Conservation (phyloP, 1,284 basidiomycete species). For the Naganishia cerealis region DNA sequence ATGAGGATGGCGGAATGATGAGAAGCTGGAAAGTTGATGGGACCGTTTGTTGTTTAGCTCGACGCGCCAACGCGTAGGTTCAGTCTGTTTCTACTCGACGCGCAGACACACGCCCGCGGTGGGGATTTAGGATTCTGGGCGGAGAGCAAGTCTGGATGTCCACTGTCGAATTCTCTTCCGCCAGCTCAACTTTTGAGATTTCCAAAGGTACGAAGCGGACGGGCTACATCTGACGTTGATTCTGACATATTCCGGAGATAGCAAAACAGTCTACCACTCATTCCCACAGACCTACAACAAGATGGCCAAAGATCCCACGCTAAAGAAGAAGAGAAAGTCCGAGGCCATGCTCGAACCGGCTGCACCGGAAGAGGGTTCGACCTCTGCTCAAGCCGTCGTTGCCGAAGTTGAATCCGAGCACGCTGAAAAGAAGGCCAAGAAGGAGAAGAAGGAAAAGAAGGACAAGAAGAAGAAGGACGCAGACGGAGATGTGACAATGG, state of each 20-base stretch:
- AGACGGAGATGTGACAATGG: conserved; percentile 41
- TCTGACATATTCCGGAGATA: not conserved
- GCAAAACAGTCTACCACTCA: not conserved
- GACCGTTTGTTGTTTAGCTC: conserved; percentile 20
- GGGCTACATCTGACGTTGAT: not conserved
- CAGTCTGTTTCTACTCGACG: conserved; percentile 5
- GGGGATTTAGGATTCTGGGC: not conserved
- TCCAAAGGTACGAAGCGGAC: not conserved
- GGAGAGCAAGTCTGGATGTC: not conserved
- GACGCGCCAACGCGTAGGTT: conserved; percentile 11
- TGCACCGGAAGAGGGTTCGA: conserved; percentile 41
- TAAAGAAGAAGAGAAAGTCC: conserved; percentile 56
- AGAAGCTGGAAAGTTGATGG: conserved; percentile 15
- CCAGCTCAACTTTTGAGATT: conserved; percentile 5
- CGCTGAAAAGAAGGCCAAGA: conserved; percentile 49
- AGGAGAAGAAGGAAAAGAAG: conserved; percentile 56
- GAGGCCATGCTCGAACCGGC: conserved; percentile 46
- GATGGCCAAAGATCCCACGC: conserved; percentile 53
- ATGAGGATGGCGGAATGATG: conserved; percentile 2
- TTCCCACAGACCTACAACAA: not conserved
- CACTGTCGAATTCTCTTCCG: not conserved
- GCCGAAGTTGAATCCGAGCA: conserved; percentile 48
- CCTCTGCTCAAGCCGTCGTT: conserved; percentile 47
- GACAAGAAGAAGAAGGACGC: conserved; percentile 49
- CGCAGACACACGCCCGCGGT: not conserved